Evolutionary conservation across 2,329 filamentous ascomycete genomes (phyloP).

Genomic region (Penicillium sclerotiorum): DNA sequence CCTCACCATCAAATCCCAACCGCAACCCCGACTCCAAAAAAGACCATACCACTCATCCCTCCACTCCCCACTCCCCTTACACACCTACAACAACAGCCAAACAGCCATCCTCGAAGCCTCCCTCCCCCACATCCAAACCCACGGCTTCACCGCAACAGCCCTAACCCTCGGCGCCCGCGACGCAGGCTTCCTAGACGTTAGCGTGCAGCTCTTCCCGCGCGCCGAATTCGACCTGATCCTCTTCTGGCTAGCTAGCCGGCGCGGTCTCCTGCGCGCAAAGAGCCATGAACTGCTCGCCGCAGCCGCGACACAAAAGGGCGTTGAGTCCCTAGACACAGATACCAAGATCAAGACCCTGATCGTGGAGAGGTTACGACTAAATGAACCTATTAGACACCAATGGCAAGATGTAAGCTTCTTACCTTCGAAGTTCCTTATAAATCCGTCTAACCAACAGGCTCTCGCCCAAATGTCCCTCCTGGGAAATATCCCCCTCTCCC

Average conservation of each 20-base stretch:
- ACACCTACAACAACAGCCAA: slow-evolving; percentile 69
- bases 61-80: slow-evolving; percentile 57
- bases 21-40: background rate
- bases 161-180: slow-evolving; percentile 79
- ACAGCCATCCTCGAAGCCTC: slow-evolving; percentile 78
- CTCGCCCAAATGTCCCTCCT: slow-evolving; percentile 89
- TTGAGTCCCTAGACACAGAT: slow-evolving; percentile 50
- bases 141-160: slow-evolving; percentile 78
- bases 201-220: slow-evolving; percentile 76
- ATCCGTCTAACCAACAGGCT: slow-evolving; percentile 54
- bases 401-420: slow-evolving; percentile 77
- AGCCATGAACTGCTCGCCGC: slow-evolving; percentile 29
- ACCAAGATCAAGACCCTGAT: slow-evolving; percentile 71
- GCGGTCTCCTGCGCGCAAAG: slow-evolving; percentile 39
- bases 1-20: background rate
- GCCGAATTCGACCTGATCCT: slow-evolving; percentile 78
- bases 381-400: slow-evolving; percentile 69
- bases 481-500: slow-evolving; percentile 71
- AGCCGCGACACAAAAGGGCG: slow-evolving; percentile 5
- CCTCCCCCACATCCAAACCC: slow-evolving; percentile 72
- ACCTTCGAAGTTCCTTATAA: no score
- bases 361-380: slow-evolving; percentile 76
- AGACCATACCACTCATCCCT: slow-evolving; percentile 73
- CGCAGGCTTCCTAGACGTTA: slow-evolving; percentile 83
- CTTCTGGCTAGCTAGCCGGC: slow-evolving; percentile 46